phyloP scores from a whole-genome alignment of 2,329 filamentous ascomycete species.

The Dothideomycetes sp. region DNA sequence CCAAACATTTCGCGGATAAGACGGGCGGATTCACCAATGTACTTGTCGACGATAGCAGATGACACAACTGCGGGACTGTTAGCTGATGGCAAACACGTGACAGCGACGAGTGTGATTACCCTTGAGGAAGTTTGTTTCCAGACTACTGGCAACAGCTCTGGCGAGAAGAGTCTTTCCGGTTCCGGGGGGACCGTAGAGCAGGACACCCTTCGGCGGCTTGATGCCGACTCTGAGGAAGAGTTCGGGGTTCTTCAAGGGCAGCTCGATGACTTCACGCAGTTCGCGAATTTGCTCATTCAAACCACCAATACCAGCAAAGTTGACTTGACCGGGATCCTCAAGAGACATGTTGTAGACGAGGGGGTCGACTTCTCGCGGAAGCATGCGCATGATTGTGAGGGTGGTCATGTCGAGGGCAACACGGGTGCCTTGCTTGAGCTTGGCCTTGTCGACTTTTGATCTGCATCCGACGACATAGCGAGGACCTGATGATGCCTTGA shows the following conservation, averaged over 20 bases:
- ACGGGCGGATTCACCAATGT: constrained; percentile 95
- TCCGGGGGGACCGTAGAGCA: constrained; percentile 91
- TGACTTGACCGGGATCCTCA: constrained; percentile 94
- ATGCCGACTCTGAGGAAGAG: constrained; percentile 94
- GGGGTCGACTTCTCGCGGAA: constrained; percentile 94
- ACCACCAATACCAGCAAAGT: constrained; percentile 94
- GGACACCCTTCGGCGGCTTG: constrained; percentile 95
- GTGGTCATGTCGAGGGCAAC: constrained; percentile 99
- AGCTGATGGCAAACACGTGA: constrained; percentile 3
- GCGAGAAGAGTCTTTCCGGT: constrained; percentile 95
- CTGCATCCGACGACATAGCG: constrained; percentile 97
- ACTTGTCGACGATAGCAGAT: constrained; percentile 98
- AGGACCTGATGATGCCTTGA: constrained; percentile 94
- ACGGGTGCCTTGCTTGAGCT: constrained; percentile 95
- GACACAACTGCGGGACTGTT: constrained; percentile 65
- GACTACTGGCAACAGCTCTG: constrained; percentile 85
- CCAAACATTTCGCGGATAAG: constrained; percentile 99
- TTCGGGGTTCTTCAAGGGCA: constrained; percentile 97
- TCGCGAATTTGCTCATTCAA: constrained; percentile 98
- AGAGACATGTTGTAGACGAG: constrained; percentile 99
- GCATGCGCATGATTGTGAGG: constrained; percentile 99
- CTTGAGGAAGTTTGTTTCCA: constrained; percentile 98
- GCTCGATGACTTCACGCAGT: constrained; percentile 91
- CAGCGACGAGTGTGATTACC: constrained; percentile 42
- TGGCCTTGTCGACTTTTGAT: constrained; percentile 94